phyloP scores from a whole-genome alignment of 2,329 filamentous ascomycete species.

The Alternaria solani region DNA sequence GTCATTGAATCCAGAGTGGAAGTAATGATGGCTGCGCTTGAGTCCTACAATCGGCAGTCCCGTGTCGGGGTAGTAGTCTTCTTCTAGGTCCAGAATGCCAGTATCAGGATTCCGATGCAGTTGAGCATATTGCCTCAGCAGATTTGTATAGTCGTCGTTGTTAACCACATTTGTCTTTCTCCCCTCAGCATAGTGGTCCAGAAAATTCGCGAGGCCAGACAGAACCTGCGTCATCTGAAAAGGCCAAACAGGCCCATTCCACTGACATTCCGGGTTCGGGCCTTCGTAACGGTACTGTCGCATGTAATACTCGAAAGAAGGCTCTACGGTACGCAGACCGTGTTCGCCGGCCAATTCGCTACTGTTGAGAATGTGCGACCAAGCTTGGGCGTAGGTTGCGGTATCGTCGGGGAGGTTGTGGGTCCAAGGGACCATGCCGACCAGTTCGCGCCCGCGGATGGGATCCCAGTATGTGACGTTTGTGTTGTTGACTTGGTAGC shows the following conservation, averaged over 20 bases:
- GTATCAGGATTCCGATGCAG: slow-evolving; percentile 51
- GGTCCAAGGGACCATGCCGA: slow-evolving; percentile 56
- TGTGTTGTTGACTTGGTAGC: slow-evolving; percentile 51
- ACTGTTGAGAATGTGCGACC: slow-evolving; percentile 49
- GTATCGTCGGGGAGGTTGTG: slow-evolving; percentile 54
- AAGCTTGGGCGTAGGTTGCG: slow-evolving; percentile 48
- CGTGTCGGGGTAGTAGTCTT: slow-evolving; percentile 57
- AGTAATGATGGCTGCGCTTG: slow-evolving; percentile 55
- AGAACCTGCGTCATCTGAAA: slow-evolving; percentile 56
- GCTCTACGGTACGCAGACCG: slow-evolving; percentile 55
- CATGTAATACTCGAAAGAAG: slow-evolving; percentile 58
- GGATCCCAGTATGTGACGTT: slow-evolving; percentile 52
- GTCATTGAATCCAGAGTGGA: slow-evolving; percentile 57
- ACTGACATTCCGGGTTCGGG: slow-evolving; percentile 53
- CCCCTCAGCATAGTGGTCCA: slow-evolving; percentile 52
- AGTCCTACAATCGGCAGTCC: slow-evolving; percentile 54
- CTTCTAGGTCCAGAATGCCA: slow-evolving; percentile 51
- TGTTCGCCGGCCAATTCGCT: slow-evolving; percentile 46
- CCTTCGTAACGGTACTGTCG: slow-evolving; percentile 53
- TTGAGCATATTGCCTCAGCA: slow-evolving; percentile 52
- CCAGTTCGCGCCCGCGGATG: slow-evolving; percentile 56
- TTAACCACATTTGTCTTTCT: slow-evolving; percentile 32
- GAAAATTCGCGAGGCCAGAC: slow-evolving; percentile 53
- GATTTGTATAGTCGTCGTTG: slow-evolving; percentile 46
- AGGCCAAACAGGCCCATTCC: slow-evolving; percentile 58